Conservation (phyloP, 75 land plant genomes). For the Picea sitchensis region DNA sequence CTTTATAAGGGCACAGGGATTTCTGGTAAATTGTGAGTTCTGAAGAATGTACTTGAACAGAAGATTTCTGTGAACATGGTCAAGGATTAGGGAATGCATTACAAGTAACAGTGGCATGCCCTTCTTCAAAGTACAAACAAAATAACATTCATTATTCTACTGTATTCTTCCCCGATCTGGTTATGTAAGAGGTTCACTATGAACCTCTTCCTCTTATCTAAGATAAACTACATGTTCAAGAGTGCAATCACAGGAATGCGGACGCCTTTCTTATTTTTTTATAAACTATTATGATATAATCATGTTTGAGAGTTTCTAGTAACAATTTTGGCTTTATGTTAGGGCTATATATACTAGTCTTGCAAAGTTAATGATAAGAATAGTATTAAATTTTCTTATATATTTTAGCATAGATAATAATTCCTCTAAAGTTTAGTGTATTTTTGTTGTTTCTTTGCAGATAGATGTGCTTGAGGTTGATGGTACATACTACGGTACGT, state of each 20-base stretch:
- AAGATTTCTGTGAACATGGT: not conserved
- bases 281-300: not conserved
- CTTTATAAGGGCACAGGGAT: too few species aligned
- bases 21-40: not conserved
- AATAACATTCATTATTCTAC: conserved; percentile 1
- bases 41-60: not conserved
- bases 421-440: too few species aligned
- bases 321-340: not conserved
- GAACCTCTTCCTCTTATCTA: not conserved
- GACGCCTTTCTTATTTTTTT: not conserved
- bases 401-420: not conserved
- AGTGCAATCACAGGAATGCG: not conserved
- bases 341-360: not conserved
- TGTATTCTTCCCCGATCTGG: not conserved
- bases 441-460: conserved; percentile 34
- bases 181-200: not conserved
- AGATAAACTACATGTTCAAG: not conserved
- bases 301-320: not conserved
- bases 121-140: not conserved
- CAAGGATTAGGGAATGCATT: not conserved
- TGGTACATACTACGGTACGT: conserved; percentile 83
- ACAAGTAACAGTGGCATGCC: not conserved
- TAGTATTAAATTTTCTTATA: not conserved
- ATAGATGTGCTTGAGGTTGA: conserved; percentile 99
- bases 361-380: not conserved